Conservation (phyloP, 177 flowering plant species). For the Vitis hybrid region DNA sequence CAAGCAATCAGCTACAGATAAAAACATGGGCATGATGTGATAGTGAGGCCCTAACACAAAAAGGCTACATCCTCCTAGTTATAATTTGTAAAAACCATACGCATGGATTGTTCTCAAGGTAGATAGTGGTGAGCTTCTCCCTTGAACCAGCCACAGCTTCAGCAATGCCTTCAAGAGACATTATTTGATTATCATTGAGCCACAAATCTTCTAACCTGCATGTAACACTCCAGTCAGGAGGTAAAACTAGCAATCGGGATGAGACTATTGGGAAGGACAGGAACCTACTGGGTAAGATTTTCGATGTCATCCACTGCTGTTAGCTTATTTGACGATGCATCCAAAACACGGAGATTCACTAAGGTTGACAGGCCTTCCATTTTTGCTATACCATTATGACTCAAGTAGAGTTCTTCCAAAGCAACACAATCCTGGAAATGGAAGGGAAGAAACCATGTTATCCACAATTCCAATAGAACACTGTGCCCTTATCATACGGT, state of each 20-base stretch:
- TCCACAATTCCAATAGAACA: background rate
- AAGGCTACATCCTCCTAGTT: background rate
- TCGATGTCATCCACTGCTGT: constrained; percentile 68
- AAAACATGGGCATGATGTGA: background rate
- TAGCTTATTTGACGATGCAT: constrained; percentile 87
- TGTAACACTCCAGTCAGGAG: constrained; percentile 1
- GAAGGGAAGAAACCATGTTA: background rate
- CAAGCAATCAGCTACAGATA: background rate
- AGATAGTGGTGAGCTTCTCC: constrained; percentile 81
- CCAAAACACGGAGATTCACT: constrained; percentile 78
- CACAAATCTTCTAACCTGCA: constrained; percentile 94
- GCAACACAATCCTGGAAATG: constrained; percentile 75
- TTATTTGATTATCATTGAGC: constrained; percentile 93
- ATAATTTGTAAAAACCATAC: constrained; percentile 38
- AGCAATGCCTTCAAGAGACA: constrained; percentile 64
- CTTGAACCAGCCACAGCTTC: constrained; percentile 75
- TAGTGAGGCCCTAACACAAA: background rate
- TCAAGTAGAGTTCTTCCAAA: constrained; percentile 89
- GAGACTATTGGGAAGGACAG: background rate
- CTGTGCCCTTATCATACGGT: background rate
- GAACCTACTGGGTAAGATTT: constrained; percentile 50
- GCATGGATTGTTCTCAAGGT: constrained; percentile 94
- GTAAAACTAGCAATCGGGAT: background rate
- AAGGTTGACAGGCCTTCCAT: constrained; percentile 89
- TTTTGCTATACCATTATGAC: constrained; percentile 93